Base-by-base conservation (phyloP, 768 basidiomycete species). In the Floccularia luteovirens region DNA sequence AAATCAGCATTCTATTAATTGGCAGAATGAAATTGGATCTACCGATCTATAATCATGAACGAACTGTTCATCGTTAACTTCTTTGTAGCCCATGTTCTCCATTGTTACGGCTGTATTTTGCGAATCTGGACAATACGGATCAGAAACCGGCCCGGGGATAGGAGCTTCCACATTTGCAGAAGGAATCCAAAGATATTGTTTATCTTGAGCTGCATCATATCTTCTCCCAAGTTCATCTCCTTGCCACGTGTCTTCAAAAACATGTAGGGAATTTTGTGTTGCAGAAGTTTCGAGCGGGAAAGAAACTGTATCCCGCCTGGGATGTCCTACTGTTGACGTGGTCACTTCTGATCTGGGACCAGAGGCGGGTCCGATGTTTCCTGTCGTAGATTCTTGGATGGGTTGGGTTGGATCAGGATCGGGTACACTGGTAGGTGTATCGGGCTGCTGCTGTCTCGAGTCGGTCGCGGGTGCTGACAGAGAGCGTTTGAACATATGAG, bases 401-500 rank as follows among this genome's bases (percentile, higher is more conserved):
- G 39, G n/a, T 28, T 32, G 1, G 42, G 36, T 20, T 32, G n/a
- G n/a, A n/a, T n/a, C n/a, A n/a, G n/a, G n/a, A n/a, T n/a, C n/a
- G n/a, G n/a, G 32, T 13, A 11, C 37, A 36, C 25, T 43, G 22
- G 33, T 41, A 39, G 28, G 22, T 13, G 16, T 31, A 33, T 35
- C 31, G 23, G 36, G 39, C 30, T 34, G 43, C 33, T 7, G 31
- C 11, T 28, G 41, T 5, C 42, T 42, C 19, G 42, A 35, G 45
- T 53, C 43, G 24, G 46, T 27, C 14, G 43, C 28, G 27, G 57
- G 48, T 3, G 46, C 51, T 14, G 81, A 82, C 3, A 74, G 61
- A 8, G 77, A 76, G 38, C 82, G 78, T 55, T 69, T 79, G 63
- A 74, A 77, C 76, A 80, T 75, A 37, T 77, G 67, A 3, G 78